Percentiles rank a stretch among this genome's conserved stretches.
phyloP scores from a whole-genome alignment of 2,329 filamentous ascomycete genomes.

The Monilinia fructicola region DNA sequence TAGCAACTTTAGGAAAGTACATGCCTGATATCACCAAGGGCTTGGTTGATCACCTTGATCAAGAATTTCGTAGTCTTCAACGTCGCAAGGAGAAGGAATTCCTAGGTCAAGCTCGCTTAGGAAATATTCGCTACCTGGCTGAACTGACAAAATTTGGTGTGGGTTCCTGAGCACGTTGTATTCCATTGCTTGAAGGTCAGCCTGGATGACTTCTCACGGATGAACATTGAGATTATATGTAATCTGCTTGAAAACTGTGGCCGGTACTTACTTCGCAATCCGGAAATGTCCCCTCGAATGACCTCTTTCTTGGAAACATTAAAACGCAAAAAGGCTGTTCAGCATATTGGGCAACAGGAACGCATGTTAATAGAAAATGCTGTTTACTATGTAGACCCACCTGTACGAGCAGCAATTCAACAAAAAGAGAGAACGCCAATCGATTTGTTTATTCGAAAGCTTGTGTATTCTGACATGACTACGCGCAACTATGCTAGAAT shows the following conservation, averaged over 20 bases:
- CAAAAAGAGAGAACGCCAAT: constrained; percentile 95
- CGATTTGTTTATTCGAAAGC: constrained; percentile 87
- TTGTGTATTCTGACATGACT: constrained; percentile 90
- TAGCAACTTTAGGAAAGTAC: constrained; percentile 90
- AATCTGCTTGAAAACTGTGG: constrained; percentile 96
- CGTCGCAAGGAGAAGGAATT: constrained; percentile 98
- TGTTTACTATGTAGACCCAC: constrained; percentile 95
- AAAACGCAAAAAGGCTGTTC: constrained; percentile 91
- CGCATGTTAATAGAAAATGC: constrained; percentile 98
- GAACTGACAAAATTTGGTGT: constrained; percentile 98
- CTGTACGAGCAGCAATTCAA: constrained; percentile 87
- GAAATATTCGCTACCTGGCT: constrained; percentile 95
- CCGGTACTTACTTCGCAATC: constrained; percentile 86
- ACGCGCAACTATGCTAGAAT: constrained; percentile 93
- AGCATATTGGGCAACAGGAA: constrained; percentile 93
- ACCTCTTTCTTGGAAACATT: constrained; percentile 89
- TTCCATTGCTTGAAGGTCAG: constrained; percentile 99
- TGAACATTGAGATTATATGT: constrained; percentile 99
- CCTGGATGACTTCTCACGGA: constrained; percentile 93
- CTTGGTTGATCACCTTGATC: constrained; percentile 87
- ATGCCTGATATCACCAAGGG: constrained; percentile 93
- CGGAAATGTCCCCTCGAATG: constrained; percentile 93
- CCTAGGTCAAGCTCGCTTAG: constrained; percentile 85
- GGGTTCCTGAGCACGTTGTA: constrained; percentile 93
- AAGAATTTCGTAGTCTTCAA: constrained; percentile 94